These are phyloP conservation scores for Neocucurbitaria cava DNA, from an alignment of 2,329 filamentous ascomycete species.

Conservation along the genomic window DNA sequence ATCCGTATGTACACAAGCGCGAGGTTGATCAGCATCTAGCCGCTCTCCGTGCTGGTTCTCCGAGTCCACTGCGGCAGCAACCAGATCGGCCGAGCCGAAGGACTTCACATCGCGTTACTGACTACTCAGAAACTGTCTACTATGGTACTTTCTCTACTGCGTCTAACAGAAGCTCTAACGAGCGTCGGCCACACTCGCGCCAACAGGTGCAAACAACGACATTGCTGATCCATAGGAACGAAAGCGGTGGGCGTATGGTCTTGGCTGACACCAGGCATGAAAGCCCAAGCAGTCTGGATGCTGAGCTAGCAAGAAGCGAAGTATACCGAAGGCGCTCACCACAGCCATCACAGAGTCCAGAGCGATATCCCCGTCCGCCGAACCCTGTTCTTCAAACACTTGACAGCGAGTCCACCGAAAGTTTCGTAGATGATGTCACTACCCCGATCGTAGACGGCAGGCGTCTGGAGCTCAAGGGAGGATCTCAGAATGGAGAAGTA, in stretches of 20 bases:
- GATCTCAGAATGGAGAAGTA: background rate
- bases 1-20: conserved; percentile 30
- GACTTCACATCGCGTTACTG: background rate
- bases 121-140: background rate
- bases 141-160: conserved; percentile 2
- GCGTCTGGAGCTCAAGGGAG: conserved; percentile 10
- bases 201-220: background rate
- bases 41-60: conserved; percentile 17
- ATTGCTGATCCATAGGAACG: background rate
- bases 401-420: background rate
- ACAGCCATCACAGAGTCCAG: background rate
- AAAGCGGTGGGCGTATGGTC: background rate
- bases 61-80: conserved; percentile 14
- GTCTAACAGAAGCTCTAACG: background rate
- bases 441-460: background rate
- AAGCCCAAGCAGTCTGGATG: background rate
- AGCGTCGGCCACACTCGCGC: background rate
- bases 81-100: background rate
- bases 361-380: background rate
- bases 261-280: background rate
- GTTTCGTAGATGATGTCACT: background rate
- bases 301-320: background rate
- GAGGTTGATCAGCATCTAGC: conserved; percentile 27
- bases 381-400: background rate
- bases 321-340: background rate